These are phyloP conservation scores for Phytophthora quininea DNA, from an alignment of 352 stramenopile species.

Conservation along the genomic window DNA sequence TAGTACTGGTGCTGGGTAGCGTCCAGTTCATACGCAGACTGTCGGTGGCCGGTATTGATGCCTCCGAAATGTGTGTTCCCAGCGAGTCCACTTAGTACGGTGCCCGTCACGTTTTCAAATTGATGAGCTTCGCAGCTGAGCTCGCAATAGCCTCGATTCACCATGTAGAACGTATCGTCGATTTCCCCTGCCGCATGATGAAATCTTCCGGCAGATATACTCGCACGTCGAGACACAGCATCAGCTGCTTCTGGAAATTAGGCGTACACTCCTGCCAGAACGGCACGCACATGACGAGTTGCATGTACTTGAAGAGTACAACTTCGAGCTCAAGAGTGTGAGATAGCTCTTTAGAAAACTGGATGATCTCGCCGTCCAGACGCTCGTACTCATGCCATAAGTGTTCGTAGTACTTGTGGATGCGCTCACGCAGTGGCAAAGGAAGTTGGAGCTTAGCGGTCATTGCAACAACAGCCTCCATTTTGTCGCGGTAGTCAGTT, in stretches of 20 bases:
- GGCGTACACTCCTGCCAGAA: conserved; percentile 11
- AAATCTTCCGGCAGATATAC: conserved; percentile 53
- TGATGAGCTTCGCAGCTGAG: conserved; percentile 28
- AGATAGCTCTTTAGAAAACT: neutral
- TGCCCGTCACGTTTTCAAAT: conserved; percentile 33
- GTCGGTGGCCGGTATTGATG: conserved; percentile 9
- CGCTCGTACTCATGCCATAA: conserved; percentile 43
- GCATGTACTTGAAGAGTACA: conserved; percentile 36
- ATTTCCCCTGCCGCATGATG: conserved; percentile 37
- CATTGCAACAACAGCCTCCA: conserved; percentile 49
- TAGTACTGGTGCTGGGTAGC: neutral
- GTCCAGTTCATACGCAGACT: neutral
- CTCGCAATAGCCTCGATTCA: conserved; percentile 38
- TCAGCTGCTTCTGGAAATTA: conserved; percentile 29
- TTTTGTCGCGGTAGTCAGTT: conserved; percentile 55
- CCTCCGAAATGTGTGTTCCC: neutral
- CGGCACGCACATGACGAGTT: conserved; percentile 10
- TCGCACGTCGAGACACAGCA: conserved; percentile 27
- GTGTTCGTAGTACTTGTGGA: conserved; percentile 45
- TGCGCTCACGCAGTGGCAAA: conserved; percentile 30
- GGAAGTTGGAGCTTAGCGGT: conserved; percentile 48
- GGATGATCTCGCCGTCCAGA: conserved; percentile 31
- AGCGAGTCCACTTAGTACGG: neutral
- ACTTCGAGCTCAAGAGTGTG: conserved; percentile 41
- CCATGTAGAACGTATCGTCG: conserved; percentile 47